Percentiles rank a stretch among this genome's conserved stretches.
These are phyloP conservation scores for Ailanthus altissimus DNA, from an alignment of 345 rosid genomes.

Conservation along the genomic window DNA sequence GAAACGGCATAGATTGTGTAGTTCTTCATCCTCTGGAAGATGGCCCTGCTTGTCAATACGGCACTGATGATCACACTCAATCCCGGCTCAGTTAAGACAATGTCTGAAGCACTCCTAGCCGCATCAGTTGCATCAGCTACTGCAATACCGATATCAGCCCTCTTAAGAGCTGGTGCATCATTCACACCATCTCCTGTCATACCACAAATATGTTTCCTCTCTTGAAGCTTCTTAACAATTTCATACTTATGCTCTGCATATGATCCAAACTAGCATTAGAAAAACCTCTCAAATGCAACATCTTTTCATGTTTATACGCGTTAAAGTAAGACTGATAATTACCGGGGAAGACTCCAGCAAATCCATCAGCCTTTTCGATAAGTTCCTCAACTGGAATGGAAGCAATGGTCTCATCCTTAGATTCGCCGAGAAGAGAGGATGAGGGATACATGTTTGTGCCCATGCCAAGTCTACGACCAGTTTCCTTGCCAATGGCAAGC, in stretches of 20 bases:
- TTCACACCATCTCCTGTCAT: conserved; percentile 93
- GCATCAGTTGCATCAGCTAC: conserved; percentile 89
- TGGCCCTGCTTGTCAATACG: conserved; percentile 75
- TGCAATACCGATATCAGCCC: conserved; percentile 81
- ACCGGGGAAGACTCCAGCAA: conserved; percentile 92
- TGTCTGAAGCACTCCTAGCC: conserved; percentile 77
- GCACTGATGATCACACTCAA: conserved; percentile 77
- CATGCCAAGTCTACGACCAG: conserved; percentile 90
- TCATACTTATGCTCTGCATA: conserved; percentile 74
- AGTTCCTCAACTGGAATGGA: conserved; percentile 66
- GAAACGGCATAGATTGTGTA: conserved; percentile 90
- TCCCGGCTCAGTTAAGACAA: conserved; percentile 80
- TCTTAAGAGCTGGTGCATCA: conserved; percentile 82
- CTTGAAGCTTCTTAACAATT: conserved; percentile 75
- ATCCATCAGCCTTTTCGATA: conserved; percentile 83
- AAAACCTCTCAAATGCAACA: neutral
- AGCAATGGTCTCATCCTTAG: conserved; percentile 57
- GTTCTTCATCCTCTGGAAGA: conserved; percentile 93
- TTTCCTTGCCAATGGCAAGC: conserved; percentile 86
- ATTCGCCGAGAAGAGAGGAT: conserved; percentile 61
- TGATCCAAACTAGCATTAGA: neutral
- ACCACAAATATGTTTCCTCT: conserved; percentile 75
- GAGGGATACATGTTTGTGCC: conserved; percentile 90
- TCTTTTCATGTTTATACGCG: neutral
- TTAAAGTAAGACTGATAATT: conserved; percentile 19